phyloP scores from a whole-genome alignment of 2,329 filamentous ascomycete species.

The Paracorniculantispora psalliotae region DNA sequence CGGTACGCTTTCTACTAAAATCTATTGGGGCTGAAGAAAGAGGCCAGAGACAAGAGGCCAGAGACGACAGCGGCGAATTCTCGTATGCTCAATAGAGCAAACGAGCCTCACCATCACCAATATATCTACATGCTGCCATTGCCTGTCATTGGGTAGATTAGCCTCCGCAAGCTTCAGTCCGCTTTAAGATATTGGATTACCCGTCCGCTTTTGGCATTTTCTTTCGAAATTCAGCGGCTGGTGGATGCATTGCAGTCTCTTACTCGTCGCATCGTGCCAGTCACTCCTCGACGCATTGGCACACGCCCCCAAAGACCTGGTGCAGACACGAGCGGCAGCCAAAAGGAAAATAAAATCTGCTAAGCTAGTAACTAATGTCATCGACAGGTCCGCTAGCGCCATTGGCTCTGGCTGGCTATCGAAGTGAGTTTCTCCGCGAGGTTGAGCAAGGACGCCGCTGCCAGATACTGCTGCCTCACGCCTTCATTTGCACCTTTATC shows the following conservation, averaged over 20 bases:
- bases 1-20: too few species aligned
- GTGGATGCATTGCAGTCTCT: neutral
- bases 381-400: neutral
- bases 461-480: constrained; percentile 50
- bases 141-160: too few species aligned
- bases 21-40: too few species aligned
- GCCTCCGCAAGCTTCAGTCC: too few species aligned
- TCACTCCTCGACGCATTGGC: neutral
- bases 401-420: constrained; percentile 28
- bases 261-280: neutral
- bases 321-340: neutral
- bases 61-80: too few species aligned
- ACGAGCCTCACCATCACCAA: too few species aligned
- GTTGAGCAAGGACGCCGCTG: constrained; percentile 34
- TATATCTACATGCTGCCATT: too few species aligned
- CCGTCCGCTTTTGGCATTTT: neutral
- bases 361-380: neutral
- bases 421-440: constrained; percentile 30
- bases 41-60: too few species aligned
- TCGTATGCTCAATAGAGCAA: too few species aligned
- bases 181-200: too few species aligned
- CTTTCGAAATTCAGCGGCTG: neutral
- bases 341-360: neutral
- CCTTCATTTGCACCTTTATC: constrained; percentile 42
- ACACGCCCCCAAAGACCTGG: neutral